Base-by-base conservation (phyloP, 139 green algal genomes). In the Micromonas pusilla region DNA sequence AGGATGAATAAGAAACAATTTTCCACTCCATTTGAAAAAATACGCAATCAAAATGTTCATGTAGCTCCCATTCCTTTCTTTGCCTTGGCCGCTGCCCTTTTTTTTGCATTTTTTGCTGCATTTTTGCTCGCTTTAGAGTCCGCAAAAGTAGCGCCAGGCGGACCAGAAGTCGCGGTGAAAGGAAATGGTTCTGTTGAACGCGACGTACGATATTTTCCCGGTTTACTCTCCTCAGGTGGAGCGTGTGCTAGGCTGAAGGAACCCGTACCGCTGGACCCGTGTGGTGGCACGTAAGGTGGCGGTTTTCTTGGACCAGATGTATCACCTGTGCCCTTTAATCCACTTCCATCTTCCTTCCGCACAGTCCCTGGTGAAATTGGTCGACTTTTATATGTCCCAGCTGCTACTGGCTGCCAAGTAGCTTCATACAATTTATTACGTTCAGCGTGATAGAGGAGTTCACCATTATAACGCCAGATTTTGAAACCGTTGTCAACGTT, bases 401-500 rank as follows among this genome's bases (percentile, higher is more conserved):
- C 3, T 67, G 52, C 13, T 23, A 66, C 53, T 28, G 52, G 52
- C 6, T 32, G 52, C 52, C 52, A 78, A 19, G 1, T 28, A 30
- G 72, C 81, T 68, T 87, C 72, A 37, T 82, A 86, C 53, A 98
- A 88, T 3, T 85, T 85, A 0, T 89, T 79, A 52, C 91, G 87
- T 0, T 75, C 57, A 38, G 87, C 73, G 19, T 87, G 73, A 25
- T 78, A 76, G 0, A 91, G 26, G 25, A 84, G 37, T 75, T 80
- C 81, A 67, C 92, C 93, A 52, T 90, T 87, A 76, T 97, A 97
- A 52, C 89, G 94, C 83, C 91, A 91, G 9, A 93, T 71, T 54
- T 85, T 85, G 63, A 86, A 90, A 31, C 86, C 90, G 84, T 99
- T 99, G 89, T 99, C 94, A 25, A 99, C 93, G 1, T 94, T 84